A percentile compares a stretch with the other conserved stretches of the same genome.
Conservation (phyloP, 768 basidiomycete genomes). For the Tulasnella sp. region DNA sequence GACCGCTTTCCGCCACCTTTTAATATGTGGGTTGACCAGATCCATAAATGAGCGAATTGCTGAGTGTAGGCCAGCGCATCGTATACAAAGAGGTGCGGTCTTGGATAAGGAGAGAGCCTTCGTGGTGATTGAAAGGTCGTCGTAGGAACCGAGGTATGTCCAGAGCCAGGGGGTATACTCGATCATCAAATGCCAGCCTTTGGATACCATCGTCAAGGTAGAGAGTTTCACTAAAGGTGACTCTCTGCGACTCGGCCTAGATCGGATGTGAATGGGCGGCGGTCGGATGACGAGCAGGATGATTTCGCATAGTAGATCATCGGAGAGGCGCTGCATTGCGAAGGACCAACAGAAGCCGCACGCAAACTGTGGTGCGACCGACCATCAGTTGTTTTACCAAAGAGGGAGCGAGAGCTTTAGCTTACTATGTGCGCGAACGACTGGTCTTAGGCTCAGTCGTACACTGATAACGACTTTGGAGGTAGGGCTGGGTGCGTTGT, state of each 20-base stretch:
- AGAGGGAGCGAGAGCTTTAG: too few species aligned
- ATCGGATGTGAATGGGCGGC: too few species aligned
- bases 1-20: neutral
- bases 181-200: neutral
- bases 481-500: too few species aligned
- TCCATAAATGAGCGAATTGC: neutral
- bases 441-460: too few species aligned
- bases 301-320: too few species aligned
- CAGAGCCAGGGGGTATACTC: neutral
- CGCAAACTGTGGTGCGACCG: too few species aligned
- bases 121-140: neutral
- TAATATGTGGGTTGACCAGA: neutral
- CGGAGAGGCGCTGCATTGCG: too few species aligned
- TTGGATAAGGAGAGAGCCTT: neutral
- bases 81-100: neutral
- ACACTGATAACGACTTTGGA: too few species aligned
- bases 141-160: neutral
- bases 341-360: too few species aligned
- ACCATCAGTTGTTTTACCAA: too few species aligned
- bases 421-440: neutral
- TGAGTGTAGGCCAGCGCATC: neutral
- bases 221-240: neutral
- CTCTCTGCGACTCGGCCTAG: neutral
- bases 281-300: too few species aligned
- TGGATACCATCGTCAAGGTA: neutral